Percentiles rank a stretch among this genome's conserved stretches.
Conservation (phyloP, 352 stramenopile genomes). For the Phytophthora ohioensis region DNA sequence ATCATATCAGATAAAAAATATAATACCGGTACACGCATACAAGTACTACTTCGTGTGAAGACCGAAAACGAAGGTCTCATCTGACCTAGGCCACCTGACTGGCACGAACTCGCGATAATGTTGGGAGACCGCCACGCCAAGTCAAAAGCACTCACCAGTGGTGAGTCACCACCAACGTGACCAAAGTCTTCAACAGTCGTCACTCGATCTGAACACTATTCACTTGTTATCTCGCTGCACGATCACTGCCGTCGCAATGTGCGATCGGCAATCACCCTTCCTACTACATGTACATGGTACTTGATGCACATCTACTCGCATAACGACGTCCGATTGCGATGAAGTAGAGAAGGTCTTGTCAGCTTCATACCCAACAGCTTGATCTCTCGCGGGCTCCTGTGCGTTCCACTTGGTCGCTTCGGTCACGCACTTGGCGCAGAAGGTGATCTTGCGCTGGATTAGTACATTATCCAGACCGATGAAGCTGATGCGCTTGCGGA, state of each 20-base stretch:
- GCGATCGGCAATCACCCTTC: too few relatives aligned
- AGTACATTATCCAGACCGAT: constrained; percentile 15
- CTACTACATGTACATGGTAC: too few relatives aligned
- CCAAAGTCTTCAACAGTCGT: too few relatives aligned
- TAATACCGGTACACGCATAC: too few relatives aligned
- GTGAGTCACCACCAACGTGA: too few relatives aligned
- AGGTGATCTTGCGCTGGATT: not conserved
- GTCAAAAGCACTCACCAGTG: constrained; percentile 1
- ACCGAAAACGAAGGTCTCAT: too few relatives aligned
- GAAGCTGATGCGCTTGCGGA: constrained; percentile 39
- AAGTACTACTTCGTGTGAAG: too few relatives aligned
- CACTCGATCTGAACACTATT: too few relatives aligned
- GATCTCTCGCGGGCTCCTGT: constrained; percentile 2
- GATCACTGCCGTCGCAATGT: not conserved
- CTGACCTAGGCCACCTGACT: not conserved
- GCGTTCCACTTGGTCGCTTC: constrained; percentile 15
- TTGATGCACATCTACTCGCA: not conserved
- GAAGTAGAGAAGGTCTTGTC: constrained; percentile 7
- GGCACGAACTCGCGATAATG: not conserved
- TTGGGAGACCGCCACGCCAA: not conserved
- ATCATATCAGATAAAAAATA: too few relatives aligned
- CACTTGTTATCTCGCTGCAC: too few relatives aligned
- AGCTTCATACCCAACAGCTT: constrained; percentile 13
- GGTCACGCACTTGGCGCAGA: not conserved
- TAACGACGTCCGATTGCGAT: constrained; percentile 1